Evolutionary conservation across 2,329 filamentous ascomycete species (phyloP), one percentile per base, ranked within the genome.

Genomic region (Stagonosporopsis vannaccii): DNA sequence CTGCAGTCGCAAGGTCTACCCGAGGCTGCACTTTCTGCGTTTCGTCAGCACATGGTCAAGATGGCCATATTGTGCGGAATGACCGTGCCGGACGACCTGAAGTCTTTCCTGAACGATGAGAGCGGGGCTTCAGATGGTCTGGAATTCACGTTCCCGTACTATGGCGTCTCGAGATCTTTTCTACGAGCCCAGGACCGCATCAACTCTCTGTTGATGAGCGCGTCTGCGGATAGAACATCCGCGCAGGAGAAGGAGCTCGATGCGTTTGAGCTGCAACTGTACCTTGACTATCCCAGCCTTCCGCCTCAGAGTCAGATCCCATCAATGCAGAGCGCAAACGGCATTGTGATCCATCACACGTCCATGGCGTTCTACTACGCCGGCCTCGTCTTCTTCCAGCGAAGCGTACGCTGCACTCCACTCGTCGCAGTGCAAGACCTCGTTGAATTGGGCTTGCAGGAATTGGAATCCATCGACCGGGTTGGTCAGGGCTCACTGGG

Each of bases 21-120:
- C 11, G 50, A 60, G 19, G 25, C 8, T 5, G 49, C 49, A 1
- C 20, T 58, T 11, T 58, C 50, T 4, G 41, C 54, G 6, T 60
- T 60, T 13, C 53, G 51, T 23, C 58, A 58, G 37, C 53, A 58
- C 25, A 60, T 60, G 49, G 54, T 60, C 22, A 53, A 54, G 17
- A 60, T 60, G 53, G 58, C 58, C 30, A 60, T 60, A 8, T 37
- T 60, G 19, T 58, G 58, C 20, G 58, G 43, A 3, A 25, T 60
- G 2, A 12, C 45, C 5, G 53, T 60, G 11, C 50, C 40, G 32
- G 30, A 42, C 20, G 12, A 54, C 25, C 46, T 60, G 1, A 60
- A 54, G 8, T 6, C 45, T 13, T 60, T 58, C 13, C 33, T 60
- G 11, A 3, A 54, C 28, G 58, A 60, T n/a, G 53, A 54, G 12